phyloP scores from a whole-genome alignment of 768 basidiomycete species.

The Boletus vermiculosoides region DNA sequence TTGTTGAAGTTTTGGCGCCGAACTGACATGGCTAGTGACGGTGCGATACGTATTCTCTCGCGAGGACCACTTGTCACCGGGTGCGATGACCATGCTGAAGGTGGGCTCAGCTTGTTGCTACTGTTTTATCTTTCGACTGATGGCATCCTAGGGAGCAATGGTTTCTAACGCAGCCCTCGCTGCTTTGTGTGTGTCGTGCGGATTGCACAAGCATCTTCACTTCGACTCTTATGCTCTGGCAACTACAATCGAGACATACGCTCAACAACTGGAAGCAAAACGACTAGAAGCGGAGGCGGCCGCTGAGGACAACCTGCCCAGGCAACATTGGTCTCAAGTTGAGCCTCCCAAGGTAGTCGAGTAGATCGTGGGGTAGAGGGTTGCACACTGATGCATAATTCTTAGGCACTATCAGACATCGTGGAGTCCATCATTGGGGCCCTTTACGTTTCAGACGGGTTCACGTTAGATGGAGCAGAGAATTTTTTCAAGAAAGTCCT shows the following conservation, averaged over 20 bases:
- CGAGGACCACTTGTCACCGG: conserved; percentile 64
- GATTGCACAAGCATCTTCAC: conserved; percentile 60
- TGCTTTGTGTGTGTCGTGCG: conserved; percentile 69
- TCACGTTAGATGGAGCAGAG: conserved; percentile 58
- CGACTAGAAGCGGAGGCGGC: conserved; percentile 50
- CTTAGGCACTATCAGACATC: conserved; percentile 72
- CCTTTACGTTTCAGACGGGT: conserved; percentile 73
- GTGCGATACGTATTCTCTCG: conserved; percentile 67
- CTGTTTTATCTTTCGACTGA: not conserved
- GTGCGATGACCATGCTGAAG: conserved; percentile 78
- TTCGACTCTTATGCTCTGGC: conserved; percentile 55
- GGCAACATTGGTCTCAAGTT: conserved; percentile 77
- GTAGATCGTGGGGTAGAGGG: not conserved
- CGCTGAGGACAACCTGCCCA: conserved; percentile 49
- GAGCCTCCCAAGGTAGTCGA: conserved; percentile 71
- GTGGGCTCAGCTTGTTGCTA: conserved; percentile 32
- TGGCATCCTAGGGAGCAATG: conserved; percentile 66
- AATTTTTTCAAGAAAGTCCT: conserved; percentile 65
- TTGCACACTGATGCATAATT: conserved; percentile 1
- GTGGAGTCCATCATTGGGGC: conserved; percentile 81
- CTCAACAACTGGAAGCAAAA: conserved; percentile 42
- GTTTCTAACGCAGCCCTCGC: conserved; percentile 79
- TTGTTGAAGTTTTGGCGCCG: not conserved
- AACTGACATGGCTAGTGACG: conserved; percentile 50
- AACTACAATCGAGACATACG: conserved; percentile 53